Evolutionary conservation across 2,329 filamentous ascomycete species (phyloP), one percentile per base, ranked within the genome.

Genomic region (Fusarium sp.): DNA sequence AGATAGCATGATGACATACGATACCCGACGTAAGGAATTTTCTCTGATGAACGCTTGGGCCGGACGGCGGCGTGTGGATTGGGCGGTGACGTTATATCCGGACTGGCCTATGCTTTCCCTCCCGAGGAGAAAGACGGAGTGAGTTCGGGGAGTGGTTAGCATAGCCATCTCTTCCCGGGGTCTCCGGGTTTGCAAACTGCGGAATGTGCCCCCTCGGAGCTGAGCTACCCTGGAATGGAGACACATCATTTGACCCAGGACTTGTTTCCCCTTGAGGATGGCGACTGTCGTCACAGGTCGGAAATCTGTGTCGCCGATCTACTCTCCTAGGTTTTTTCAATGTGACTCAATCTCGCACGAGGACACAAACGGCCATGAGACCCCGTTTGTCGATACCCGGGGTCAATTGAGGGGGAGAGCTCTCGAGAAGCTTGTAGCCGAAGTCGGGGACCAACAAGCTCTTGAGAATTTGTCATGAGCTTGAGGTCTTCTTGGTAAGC

Each of bases 1-100:
- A 58, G 20, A 67, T 70, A 59, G 57, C 54, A 75, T 71, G 64
- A 76, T 66, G 62, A 64, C 60, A 64, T 68, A 71, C 54, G 73
- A 64, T 61, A 29, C 22, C 24, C 18, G 52, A 7, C 48, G 10
- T 35, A 24, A 45, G 48, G 50, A 52, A 13, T 50, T 50, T 50
- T 50, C 16, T 52, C 14, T 50, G 20, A 45, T 7, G 14, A 52
- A 7, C 33, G 13, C 48, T 4, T 8, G n/a, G n/a, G 6, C 29
- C 14, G 20, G 27, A 31, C 8, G 22, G 13, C 18, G 39, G 0
- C 9, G 9, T 54, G 33, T 39, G 18, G 18, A 57, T 20, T 20
- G 20, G 52, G 9, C 35, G 16, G 59, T 69, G 45, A 57, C 33
- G 66, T 61, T 45, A 43, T 64, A 56, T 37, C 61, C 45, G 60